Evolutionary conservation across 2,329 filamentous ascomycete species (phyloP), one percentile per base, ranked within the genome.

Genomic region (Alternaria triticimaculans): DNA sequence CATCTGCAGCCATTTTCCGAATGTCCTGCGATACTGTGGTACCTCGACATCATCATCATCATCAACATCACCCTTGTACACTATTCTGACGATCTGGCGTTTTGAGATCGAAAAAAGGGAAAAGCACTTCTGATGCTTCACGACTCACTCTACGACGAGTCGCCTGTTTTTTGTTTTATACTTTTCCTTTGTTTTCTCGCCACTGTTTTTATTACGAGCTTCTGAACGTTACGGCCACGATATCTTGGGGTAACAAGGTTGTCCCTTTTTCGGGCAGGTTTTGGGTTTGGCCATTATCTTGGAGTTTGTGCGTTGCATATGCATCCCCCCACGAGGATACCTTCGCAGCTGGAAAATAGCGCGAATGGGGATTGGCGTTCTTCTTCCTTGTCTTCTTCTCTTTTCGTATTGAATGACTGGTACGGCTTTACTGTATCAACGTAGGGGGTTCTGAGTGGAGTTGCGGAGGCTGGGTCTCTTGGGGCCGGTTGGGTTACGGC

Each of bases 361-460:
- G 72, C 72, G 72, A 74, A 73, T 67, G 72, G 72, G 72, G 70
- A 72, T 63, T 66, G 72, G 72, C 69, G 72, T 74, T 68, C 66
- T 62, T 68, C 25, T 66, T 62, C 63, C 58, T 61, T 33, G 37
- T 49, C 2, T 59, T n/a, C 23, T 59, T 56, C 62, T 61, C 65
- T 64, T 64, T 64, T 46, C 28, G 63, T 26, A 58, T 55, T 55
- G 53, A 58, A 44, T 43, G 45, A 56, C 43, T 46, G 59, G 44
- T 49, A 59, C 48, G 58, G 64, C 53, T 50, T 62, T 37, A 50
- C 37, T 60, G 56, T 63, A 43, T 44, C 55, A 26, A 51, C 23
- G 60, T 48, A 23, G 41, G 21, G 14, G 45, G 51, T 18, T 53
- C 25, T n/a, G 26, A 43, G 20, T 25, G 46, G 30, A 37, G 55